Evolutionary conservation across 2,329 filamentous ascomycete species (phyloP).

Genomic region (Talaromyces funiculosus): DNA sequence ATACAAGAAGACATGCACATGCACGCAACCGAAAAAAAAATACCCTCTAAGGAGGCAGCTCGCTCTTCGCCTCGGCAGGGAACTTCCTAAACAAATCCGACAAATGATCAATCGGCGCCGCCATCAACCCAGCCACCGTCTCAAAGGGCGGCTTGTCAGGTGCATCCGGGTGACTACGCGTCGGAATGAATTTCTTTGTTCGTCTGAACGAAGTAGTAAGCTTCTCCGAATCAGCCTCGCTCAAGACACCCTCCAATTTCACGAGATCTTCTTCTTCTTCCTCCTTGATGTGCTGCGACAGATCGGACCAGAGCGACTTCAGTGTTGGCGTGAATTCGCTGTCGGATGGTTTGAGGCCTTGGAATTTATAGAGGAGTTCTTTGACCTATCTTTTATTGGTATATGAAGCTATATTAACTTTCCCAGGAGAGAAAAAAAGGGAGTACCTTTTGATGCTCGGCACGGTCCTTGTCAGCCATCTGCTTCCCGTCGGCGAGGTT

Average conservation of each 20-base stretch:
- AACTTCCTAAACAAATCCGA: conserved; percentile 53
- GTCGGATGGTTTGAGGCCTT: conserved; percentile 39
- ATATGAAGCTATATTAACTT: background rate
- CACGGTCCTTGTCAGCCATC: conserved; percentile 45
- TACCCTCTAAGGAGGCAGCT: background rate
- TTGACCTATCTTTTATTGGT: conserved; percentile 41
- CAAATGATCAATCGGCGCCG: conserved; percentile 54
- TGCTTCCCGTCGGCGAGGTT: conserved; percentile 40
- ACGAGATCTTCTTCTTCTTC: conserved; percentile 49
- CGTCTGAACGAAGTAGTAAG: conserved; percentile 44
- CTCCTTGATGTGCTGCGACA: conserved; percentile 46
- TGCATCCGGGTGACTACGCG: conserved; percentile 47
- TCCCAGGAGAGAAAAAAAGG: background rate
- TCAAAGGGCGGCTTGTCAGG: conserved; percentile 53
- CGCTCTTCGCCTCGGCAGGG: conserved; percentile 26
- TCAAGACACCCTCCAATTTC: conserved; percentile 42
- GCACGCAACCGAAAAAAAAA: background rate
- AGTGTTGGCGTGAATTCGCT: conserved; percentile 42
- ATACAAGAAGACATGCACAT: background rate
- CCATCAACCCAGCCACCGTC: conserved; percentile 49
- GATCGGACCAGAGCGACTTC: conserved; percentile 39
- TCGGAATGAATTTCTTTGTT: conserved; percentile 52
- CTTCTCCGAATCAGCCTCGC: conserved; percentile 28
- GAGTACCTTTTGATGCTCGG: conserved; percentile 43
- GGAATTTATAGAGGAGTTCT: conserved; percentile 46